Percentiles rank a stretch among this genome's conserved stretches.
Conservation (phyloP, 352 stramenopile species). For the Pythium apleroticum region DNA sequence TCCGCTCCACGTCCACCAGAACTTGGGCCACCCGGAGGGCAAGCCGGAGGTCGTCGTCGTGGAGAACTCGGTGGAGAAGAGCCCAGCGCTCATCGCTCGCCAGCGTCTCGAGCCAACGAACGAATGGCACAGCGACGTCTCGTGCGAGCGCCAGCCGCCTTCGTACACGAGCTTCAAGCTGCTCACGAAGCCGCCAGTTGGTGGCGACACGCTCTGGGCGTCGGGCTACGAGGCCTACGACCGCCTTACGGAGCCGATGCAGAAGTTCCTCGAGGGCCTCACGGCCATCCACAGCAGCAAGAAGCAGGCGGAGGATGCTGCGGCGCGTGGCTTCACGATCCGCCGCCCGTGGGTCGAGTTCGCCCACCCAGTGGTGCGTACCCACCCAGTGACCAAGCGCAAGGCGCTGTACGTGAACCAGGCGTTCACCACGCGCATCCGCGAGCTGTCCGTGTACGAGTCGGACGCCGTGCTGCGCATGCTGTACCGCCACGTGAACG, state of each 20-base stretch:
- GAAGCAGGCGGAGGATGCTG: slow-evolving; percentile 33
- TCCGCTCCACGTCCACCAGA: slow-evolving; percentile 36
- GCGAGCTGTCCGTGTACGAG: slow-evolving; percentile 35
- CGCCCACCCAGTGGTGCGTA: slow-evolving; percentile 42
- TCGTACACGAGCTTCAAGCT: slow-evolving; percentile 39
- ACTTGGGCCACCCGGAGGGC: slow-evolving; percentile 21
- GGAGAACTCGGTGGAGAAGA: slow-evolving; percentile 3
- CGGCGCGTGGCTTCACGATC: slow-evolving; percentile 26
- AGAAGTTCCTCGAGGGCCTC: slow-evolving; percentile 40
- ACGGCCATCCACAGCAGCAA: slow-evolving; percentile 51
- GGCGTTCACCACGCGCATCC: slow-evolving; percentile 40
- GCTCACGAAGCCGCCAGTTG: slow-evolving; percentile 33
- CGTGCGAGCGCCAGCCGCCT: slow-evolving; percentile 36
- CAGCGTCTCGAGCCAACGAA: slow-evolving; percentile 32
- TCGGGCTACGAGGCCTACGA: slow-evolving; percentile 49
- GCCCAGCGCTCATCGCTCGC: slow-evolving; percentile 7
- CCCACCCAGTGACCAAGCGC: slow-evolving; percentile 37
- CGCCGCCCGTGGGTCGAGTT: slow-evolving; percentile 37
- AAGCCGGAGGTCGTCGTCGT: slow-evolving; percentile 19
- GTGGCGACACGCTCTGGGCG: slow-evolving; percentile 44
- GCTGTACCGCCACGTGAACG: slow-evolving; percentile 29
- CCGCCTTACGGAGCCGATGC: slow-evolving; percentile 34
- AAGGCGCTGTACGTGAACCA: slow-evolving; percentile 45
- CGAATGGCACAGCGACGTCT: slow-evolving; percentile 44
- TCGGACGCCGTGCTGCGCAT: slow-evolving; percentile 32